Evolutionary conservation across 441 rosid species (phyloP), one percentile per base, ranked within the genome.

Genomic region (Pelargonium australe): DNA sequence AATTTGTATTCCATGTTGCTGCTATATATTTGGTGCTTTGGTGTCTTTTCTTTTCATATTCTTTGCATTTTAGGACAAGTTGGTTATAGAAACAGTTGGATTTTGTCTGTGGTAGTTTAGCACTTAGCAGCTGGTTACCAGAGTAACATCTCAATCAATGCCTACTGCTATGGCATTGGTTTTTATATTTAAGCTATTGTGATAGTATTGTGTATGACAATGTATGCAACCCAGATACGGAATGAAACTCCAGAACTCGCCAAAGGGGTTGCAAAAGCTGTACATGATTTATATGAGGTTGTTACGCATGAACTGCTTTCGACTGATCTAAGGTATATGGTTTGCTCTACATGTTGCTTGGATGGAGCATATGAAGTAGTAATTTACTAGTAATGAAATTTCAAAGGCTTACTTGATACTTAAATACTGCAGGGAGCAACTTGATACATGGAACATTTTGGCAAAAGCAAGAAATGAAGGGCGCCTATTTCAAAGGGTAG

Each of bases 401-500:
- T 13, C 1, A 7, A 51, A 58, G 45, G 62, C 72, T 67, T 65
- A 31, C 63, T 67, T 72, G 23, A 5, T 55, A 53, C 69, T 66
- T 75, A 25, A 73, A 64, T 77, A 53, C 70, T 79, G 71, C 82
- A 95, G 99, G 85, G 98, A 92, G 79, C 92, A 90, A 82, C 88
- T 95, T 75, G 98, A 95, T 79, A 95, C 99, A 43, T 95, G 99
- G 99, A 81, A 87, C 78, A 88, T 95, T 78, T 74, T 95, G 76
- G 91, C 89, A 13, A 82, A 85, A 79, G 98, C 99, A 72, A 84
- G 97, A 77, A 82, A 84, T 73, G 97, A 92, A 80, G 82, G 91
- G 58, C 91, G 98, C 67, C 86, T 95, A 43, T 92, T 95, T 78
- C 89, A 97, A 28, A 86, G 82, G 68, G 86, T 92, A 77, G 86